phyloP scores from a whole-genome alignment of 164 flowering plant genomes.

The Macadamia tetraphylla region DNA sequence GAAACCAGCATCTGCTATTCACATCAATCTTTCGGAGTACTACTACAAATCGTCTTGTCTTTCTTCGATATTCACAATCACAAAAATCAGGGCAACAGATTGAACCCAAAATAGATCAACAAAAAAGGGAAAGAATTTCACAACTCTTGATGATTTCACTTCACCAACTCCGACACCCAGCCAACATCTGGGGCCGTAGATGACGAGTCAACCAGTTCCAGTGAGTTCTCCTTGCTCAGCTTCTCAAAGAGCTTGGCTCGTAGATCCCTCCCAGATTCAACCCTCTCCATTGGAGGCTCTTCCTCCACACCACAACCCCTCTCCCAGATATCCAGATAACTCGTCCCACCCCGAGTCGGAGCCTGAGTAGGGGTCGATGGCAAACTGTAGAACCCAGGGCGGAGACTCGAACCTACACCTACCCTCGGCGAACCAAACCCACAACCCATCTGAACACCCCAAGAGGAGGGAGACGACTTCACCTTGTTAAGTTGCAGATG shows the following conservation, averaged over 20 bases:
- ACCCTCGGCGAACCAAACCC: slow-evolving; percentile 25
- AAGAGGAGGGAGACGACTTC: slow-evolving; percentile 10
- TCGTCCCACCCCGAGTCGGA: slow-evolving; percentile 21
- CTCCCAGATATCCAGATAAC: slow-evolving; percentile 14
- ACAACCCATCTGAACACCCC: slow-evolving; percentile 21
- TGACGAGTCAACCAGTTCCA: slow-evolving; percentile 22
- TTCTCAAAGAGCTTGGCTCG: slow-evolving; percentile 54
- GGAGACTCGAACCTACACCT: slow-evolving; percentile 4
- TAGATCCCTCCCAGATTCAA: slow-evolving; percentile 59
- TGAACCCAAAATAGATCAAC: background rate
- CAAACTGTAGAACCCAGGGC: slow-evolving; percentile 31
- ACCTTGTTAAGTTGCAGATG: slow-evolving; percentile 29
- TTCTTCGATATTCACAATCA: slow-evolving; percentile 48
- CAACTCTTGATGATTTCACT: background rate
- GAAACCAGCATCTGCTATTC: too few relatives aligned
- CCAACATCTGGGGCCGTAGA: slow-evolving; percentile 17
- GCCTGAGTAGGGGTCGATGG: slow-evolving; percentile 41
- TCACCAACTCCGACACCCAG: slow-evolving; percentile 26
- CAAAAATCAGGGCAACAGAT: background rate
- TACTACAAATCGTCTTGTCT: slow-evolving; percentile 19
- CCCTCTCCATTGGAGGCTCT: slow-evolving; percentile 59
- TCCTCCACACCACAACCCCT: slow-evolving; percentile 26
- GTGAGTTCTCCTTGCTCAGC: slow-evolving; percentile 52
- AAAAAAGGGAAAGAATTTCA: background rate
- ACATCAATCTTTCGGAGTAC: too few relatives aligned